These are phyloP conservation scores for Salix caprea DNA, from an alignment of 345 rosid species.

Conservation along the genomic window DNA sequence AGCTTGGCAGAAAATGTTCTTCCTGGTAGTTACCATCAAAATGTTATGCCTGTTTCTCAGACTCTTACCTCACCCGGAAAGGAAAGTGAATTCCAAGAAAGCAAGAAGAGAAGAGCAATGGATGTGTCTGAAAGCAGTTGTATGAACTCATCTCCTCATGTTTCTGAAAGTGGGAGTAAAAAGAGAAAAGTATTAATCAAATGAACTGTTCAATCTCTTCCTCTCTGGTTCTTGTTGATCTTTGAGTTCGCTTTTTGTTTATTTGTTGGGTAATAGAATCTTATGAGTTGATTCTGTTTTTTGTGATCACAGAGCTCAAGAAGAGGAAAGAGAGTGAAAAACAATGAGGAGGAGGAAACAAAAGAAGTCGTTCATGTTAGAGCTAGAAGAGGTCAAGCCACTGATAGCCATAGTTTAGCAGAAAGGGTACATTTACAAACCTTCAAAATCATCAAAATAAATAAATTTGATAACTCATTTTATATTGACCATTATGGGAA, in stretches of 20 bases:
- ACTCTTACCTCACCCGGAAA: slow-evolving; percentile 21
- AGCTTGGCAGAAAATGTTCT: slow-evolving; percentile 20
- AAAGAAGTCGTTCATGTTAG: slow-evolving; percentile 84
- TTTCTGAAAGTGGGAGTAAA: slow-evolving; percentile 26
- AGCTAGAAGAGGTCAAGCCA: slow-evolving; percentile 95
- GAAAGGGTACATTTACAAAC: slow-evolving; percentile 52
- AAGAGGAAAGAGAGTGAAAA: slow-evolving; percentile 50
- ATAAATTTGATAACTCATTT: not conserved
- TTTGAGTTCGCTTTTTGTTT: not conserved
- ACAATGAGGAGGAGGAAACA: slow-evolving; percentile 39
- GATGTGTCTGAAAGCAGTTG: slow-evolving; percentile 35
- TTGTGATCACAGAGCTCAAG: slow-evolving; percentile 28
- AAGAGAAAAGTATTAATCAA: slow-evolving; percentile 36
- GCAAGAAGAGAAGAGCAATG: slow-evolving; percentile 37
- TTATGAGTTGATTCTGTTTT: not conserved
- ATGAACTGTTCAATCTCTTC: not conserved
- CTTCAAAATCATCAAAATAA: not conserved
- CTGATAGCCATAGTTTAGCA: slow-evolving; percentile 89
- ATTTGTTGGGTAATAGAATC: not conserved
- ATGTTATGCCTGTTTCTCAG: slow-evolving; percentile 18
- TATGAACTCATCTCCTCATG: slow-evolving; percentile 33
- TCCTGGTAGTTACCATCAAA: slow-evolving; percentile 18
- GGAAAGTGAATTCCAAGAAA: slow-evolving; percentile 28
- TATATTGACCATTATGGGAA: not conserved
- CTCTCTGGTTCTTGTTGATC: not conserved